Evolutionary conservation across 805 yeast species (phyloP), one percentile per base, ranked within the genome.

Genomic region (Metschnikowia rubicola): DNA sequence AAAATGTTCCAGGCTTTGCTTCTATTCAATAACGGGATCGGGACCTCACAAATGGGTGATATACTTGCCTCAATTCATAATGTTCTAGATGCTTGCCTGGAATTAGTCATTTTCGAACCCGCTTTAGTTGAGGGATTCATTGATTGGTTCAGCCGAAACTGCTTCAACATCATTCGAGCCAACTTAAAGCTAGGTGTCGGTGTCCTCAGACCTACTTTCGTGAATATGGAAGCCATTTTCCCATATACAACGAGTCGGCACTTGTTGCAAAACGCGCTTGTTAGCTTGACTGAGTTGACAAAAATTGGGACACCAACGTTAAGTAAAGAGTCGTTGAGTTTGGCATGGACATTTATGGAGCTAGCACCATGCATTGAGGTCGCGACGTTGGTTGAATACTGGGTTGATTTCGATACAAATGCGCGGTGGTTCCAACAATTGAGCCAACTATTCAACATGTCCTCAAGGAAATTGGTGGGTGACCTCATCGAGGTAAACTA

Each of bases 321-420:
- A 46, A 59, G 67, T 2, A 62, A 67, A 11, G 74, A 73, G 2
- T 60, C 82, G 7, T 81, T 81, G 35, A 74, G 69, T 37, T 67
- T 78, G 28, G 65, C 84, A 7, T 88, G 94, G 94, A 68, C 80
- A 8, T 79, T 73, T 9, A 67, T 73, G 70, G 68, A 71, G 72
- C 32, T 75, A 69, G 52, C 81, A 74, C 66, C 67, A 2, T 77
- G 81, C 37, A 54, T 52, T 1, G 73, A 71, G 8, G 60, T 85
- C 15, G 60, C 69, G 29, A 62, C 66, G 3, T 66, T 85, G 40
- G 70, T 87, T 10, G 62, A 58, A 12, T 74, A 79, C 13, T 87
- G 94, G 92, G 62, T 86, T 38, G 80, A 78, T 13, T 73, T 78
- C 4, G 71, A 67, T 30, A 52, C 68, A 12, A 75, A 71, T 11